Evolutionary conservation across 2,329 filamentous ascomycete species (phyloP).

Genomic region (Drechslerella coelobrocha): DNA sequence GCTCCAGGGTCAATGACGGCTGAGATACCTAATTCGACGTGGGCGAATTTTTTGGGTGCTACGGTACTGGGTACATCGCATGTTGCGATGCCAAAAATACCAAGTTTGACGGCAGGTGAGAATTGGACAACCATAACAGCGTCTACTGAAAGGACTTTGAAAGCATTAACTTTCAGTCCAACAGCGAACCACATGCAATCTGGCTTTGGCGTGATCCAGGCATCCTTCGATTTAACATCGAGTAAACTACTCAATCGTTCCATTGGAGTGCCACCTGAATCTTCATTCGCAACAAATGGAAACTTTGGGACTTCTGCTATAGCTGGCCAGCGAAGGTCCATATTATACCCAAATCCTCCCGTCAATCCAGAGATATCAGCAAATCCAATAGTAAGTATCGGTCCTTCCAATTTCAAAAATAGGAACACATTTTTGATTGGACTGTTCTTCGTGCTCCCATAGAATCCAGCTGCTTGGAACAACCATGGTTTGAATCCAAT

Average conservation of each 20-base stretch:
- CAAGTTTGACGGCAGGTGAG: slow-evolving; percentile 56
- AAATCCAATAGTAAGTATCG: slow-evolving; percentile 58
- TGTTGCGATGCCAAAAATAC: slow-evolving; percentile 57
- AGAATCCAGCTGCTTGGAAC: slow-evolving; percentile 60
- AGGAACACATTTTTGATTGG: slow-evolving; percentile 42
- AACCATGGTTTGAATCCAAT: slow-evolving; percentile 58
- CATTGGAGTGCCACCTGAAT: no score
- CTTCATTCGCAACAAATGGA: no score
- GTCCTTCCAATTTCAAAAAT: no score
- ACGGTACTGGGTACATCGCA: slow-evolving; percentile 56
- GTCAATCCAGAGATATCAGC: slow-evolving; percentile 58
- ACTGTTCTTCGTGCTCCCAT: slow-evolving; percentile 56
- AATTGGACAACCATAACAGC: slow-evolving; percentile 58
- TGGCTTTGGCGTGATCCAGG: no score
- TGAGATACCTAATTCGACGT: slow-evolving; percentile 59
- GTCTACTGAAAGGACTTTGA: no score
- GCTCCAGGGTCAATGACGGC: slow-evolving; percentile 57
- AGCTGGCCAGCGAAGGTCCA: no score
- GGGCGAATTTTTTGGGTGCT: slow-evolving; percentile 55
- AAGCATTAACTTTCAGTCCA: no score
- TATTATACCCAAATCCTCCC: slow-evolving; percentile 60
- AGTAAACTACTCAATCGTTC: no score
- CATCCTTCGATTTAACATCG: no score
- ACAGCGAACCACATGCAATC: no score
- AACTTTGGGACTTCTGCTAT: no score